Evolutionary conservation across 1,284 basidiomycete species (phyloP), one percentile per base, ranked within the genome.

Genomic region (Tilletia walkeri): DNA sequence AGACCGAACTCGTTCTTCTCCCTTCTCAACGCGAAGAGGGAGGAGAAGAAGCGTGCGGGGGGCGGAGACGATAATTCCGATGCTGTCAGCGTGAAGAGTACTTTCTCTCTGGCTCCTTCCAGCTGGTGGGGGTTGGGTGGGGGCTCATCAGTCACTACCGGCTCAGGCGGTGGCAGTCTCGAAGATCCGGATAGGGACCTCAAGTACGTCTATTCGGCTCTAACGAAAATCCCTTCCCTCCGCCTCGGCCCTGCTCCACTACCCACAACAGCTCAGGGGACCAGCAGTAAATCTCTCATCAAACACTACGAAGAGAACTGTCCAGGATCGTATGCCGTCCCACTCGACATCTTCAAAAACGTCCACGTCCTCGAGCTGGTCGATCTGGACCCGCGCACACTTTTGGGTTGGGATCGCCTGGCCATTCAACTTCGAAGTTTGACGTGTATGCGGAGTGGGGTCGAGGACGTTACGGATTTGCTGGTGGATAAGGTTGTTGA

Each of bases 401-500:
- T 95, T n/a, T 84, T 93, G 4, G 93, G 93, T 0, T 95, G 93
- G 93, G 91, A 93, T 80, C 86, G 87, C 71, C 85, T 94, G 24
- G 86, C 91, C 65, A 88, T 90, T 74, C 88, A 90, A 63, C 85
- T 95, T 65, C 85, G 88, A 75, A 90, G 89, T 78, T 85, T 95
- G 77, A 90, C 89, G 71, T 88, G 94, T 70, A 89, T 87, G 81
- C 88, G 88, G 80, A 92, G 91, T 80, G 91, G 92, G 2, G 76
- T 95, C 63, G 90, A 93, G 79, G 92, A 95, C 77, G 85, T 95
- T n/a, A 86, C 89, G 1, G 90, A 93, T 78, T 84, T 95, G 41
- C 89, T 95, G 76, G 87, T 93, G 70, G 89, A 88, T 67, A 88
- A 90, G 2, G 91, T 94, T 9, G 80, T 90, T 30, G 89, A 91